Conservation (phyloP, 345 rosid species). For the Salix viminalis region DNA sequence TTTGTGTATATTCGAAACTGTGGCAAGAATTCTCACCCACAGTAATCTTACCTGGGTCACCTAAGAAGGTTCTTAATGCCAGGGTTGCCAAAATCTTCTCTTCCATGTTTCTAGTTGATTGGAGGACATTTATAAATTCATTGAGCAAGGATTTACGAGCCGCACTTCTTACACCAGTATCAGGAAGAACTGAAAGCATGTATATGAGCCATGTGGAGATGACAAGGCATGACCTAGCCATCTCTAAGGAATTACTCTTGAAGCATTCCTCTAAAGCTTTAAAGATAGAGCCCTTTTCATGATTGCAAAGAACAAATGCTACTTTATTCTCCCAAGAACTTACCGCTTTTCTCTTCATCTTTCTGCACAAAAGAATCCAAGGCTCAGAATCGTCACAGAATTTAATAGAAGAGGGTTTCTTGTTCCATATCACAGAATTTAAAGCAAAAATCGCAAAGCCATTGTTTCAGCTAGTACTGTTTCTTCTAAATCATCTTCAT, state of each 20-base stretch:
- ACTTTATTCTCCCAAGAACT: conserved; percentile 57
- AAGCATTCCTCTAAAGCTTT: conserved; percentile 61
- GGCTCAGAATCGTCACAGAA: conserved; percentile 1
- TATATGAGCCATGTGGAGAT: conserved; percentile 52
- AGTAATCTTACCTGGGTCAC: conserved; percentile 39
- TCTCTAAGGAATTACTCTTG: conserved; percentile 53
- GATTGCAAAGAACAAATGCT: conserved; percentile 56
- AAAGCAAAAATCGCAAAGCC: conserved; percentile 26
- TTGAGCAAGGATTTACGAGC: conserved; percentile 52
- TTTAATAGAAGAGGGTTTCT: neutral
- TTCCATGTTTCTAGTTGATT: conserved; percentile 53
- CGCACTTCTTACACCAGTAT: conserved; percentile 37
- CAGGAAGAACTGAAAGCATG: conserved; percentile 58
- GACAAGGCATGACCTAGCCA: conserved; percentile 52
- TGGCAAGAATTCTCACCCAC: neutral
- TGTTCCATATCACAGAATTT: neutral
- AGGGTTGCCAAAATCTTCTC: conserved; percentile 62
- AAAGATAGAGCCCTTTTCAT: conserved; percentile 62
- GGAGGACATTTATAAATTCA: conserved; percentile 54
- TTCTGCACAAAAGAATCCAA: conserved; percentile 26
- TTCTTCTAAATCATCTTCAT: conserved; percentile 34
- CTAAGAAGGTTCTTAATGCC: conserved; percentile 52
- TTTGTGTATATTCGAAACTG: neutral
- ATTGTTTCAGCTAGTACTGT: conserved; percentile 24
- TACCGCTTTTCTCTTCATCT: conserved; percentile 48